Conservation (phyloP, 2,329 filamentous ascomycete species). For the Leptographium procerum region DNA sequence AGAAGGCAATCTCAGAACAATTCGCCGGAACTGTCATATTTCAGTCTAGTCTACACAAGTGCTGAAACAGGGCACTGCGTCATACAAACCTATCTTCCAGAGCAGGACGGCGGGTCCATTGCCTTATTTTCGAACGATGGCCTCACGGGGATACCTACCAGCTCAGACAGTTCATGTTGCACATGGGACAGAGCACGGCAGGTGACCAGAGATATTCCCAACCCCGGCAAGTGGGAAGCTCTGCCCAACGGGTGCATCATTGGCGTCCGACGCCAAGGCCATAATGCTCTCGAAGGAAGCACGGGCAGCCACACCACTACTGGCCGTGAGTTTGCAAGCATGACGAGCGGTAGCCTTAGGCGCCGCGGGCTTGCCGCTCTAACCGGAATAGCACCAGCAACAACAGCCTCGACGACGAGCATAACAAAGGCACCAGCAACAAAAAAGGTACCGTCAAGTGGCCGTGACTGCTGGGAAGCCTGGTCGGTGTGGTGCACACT, state of each 20-base stretch:
- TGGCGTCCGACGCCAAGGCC: slow-evolving; percentile 40
- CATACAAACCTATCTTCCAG: slow-evolving; percentile 50
- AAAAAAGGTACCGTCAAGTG: not conserved
- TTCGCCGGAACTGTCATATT: slow-evolving; percentile 43
- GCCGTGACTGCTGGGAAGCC: slow-evolving; percentile 36
- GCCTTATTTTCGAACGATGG: slow-evolving; percentile 42
- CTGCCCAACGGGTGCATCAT: slow-evolving; percentile 49
- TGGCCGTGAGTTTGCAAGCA: not conserved
- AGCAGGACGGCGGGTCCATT: slow-evolving; percentile 41
- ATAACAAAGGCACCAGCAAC: not conserved
- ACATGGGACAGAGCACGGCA: slow-evolving; percentile 41
- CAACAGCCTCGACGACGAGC: not conserved
- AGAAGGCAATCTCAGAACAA: slow-evolving; percentile 41
- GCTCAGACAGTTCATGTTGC: slow-evolving; percentile 30
- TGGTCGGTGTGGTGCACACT: slow-evolving; percentile 40
- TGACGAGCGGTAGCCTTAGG: not conserved
- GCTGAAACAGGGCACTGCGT: slow-evolving; percentile 49
- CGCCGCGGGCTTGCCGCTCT: slow-evolving; percentile 9
- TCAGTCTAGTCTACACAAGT: slow-evolving; percentile 55
- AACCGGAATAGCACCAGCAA: not conserved
- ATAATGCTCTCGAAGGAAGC: not conserved
- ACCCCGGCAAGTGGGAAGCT: slow-evolving; percentile 55
- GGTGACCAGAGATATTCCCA: slow-evolving; percentile 39
- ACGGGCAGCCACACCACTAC: slow-evolving; percentile 7
- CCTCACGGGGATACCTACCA: slow-evolving; percentile 15